Percentiles rank a stretch among this genome's conserved stretches.
Evolutionary conservation across 2,329 filamentous ascomycete species (phyloP).

Genomic region (Ascochyta viciae-villosae): DNA sequence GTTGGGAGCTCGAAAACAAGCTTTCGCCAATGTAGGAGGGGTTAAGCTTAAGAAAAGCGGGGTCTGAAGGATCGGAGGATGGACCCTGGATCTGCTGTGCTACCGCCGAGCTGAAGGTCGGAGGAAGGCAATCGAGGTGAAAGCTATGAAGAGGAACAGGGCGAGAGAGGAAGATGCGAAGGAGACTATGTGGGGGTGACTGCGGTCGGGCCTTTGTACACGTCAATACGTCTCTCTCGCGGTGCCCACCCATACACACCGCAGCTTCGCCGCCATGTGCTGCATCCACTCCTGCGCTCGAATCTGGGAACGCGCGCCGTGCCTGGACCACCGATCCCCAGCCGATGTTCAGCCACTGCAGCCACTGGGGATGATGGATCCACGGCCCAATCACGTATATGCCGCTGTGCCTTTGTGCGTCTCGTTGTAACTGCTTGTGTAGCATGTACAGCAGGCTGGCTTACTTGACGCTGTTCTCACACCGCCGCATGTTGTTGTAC

Average conservation of each 20-base stretch:
- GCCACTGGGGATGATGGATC: neutral
- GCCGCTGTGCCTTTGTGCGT: neutral
- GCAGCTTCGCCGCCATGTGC: conserved; percentile 16
- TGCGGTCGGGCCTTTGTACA: conserved; percentile 13
- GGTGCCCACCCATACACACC: conserved; percentile 13
- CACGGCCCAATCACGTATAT: neutral
- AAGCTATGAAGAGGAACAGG: neutral
- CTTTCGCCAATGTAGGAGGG: conserved; percentile 14
- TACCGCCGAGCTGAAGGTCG: neutral
- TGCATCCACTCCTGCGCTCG: neutral
- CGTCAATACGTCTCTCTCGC: neutral
- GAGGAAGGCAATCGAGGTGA: neutral
- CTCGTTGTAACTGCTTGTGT: neutral
- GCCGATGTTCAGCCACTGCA: neutral
- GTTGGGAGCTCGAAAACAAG: conserved; percentile 4
- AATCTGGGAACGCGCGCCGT: neutral
- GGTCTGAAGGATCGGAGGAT: neutral
- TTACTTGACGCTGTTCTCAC: neutral
- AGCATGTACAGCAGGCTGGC: neutral
- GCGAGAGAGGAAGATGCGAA: neutral
- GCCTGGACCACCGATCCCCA: conserved; percentile 7
- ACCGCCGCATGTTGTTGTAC: neutral
- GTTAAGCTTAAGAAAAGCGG: conserved; percentile 14
- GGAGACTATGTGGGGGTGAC: neutral
- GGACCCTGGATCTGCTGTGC: conserved; percentile 2